Conservation (phyloP, 2,329 filamentous ascomycete genomes). For the Rutstroemia sp. region DNA sequence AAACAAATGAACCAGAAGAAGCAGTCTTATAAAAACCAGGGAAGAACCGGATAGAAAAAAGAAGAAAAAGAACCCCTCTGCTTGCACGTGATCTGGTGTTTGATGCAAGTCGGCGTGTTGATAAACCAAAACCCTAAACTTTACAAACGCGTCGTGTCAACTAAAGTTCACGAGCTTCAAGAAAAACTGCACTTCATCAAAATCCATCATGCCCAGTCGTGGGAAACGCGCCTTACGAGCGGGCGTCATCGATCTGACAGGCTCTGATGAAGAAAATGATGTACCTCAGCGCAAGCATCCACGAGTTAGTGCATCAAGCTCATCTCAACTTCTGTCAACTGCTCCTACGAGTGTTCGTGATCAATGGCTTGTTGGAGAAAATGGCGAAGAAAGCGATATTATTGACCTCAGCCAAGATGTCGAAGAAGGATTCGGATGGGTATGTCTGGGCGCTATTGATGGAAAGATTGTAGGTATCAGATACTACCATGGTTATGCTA, state of each 20-base stretch:
- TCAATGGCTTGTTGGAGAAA: slow-evolving; percentile 13
- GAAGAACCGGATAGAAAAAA: too few relatives aligned
- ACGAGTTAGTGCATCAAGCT: slow-evolving; percentile 10
- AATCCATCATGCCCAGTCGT: slow-evolving; percentile 11
- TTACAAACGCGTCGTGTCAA: not conserved
- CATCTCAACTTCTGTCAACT: slow-evolving; percentile 16
- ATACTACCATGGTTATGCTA: slow-evolving; percentile 58
- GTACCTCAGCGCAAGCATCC: slow-evolving; percentile 22
- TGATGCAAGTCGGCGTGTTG: not conserved
- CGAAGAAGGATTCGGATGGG: slow-evolving; percentile 26
- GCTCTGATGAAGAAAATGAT: slow-evolving; percentile 28
- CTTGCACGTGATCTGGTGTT: too few relatives aligned
- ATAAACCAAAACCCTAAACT: not conserved
- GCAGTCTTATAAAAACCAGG: too few relatives aligned
- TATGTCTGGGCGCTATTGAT: slow-evolving; percentile 28
- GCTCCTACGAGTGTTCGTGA: slow-evolving; percentile 18
- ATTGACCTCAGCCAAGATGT: slow-evolving; percentile 26
- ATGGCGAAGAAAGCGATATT: slow-evolving; percentile 22
- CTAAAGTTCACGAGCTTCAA: not conserved
- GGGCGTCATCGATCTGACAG: slow-evolving; percentile 37
- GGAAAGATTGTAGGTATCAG: slow-evolving; percentile 43
- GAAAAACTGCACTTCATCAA: not conserved
- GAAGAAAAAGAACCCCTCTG: too few relatives aligned
- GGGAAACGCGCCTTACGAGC: slow-evolving; percentile 31
- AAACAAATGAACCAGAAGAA: too few relatives aligned